Conservation (phyloP, 352 stramenopile species). For the Phytophthora uliginosa region DNA sequence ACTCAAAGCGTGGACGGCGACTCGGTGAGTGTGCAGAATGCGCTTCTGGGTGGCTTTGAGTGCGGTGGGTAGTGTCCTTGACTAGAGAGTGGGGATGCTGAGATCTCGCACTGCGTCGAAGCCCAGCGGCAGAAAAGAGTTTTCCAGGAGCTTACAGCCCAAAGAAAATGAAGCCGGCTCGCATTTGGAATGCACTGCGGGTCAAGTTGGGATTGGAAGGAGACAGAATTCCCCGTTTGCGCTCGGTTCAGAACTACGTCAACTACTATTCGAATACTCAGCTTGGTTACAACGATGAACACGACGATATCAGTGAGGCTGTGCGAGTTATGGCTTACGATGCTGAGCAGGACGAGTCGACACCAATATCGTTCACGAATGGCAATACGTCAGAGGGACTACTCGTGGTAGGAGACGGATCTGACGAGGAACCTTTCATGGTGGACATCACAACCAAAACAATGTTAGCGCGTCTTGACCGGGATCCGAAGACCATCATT, state of each 20-base stretch:
- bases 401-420: slow-evolving; percentile 4
- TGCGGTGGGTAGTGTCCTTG: too few relatives aligned
- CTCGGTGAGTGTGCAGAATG: too few relatives aligned
- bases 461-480: not conserved
- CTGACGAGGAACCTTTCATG: slow-evolving; percentile 8
- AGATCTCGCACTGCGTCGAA: too few relatives aligned
- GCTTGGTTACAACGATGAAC: not conserved
- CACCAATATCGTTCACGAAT: slow-evolving; percentile 7
- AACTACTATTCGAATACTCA: slow-evolving; percentile 12
- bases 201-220: slow-evolving; percentile 3
- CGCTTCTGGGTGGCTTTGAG: too few relatives aligned
- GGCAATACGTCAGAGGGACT: not conserved
- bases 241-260: slow-evolving; percentile 9
- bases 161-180: not conserved
- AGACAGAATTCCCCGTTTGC: not conserved
- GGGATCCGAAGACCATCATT: not conserved
- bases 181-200: slow-evolving; percentile 1
- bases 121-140: not conserved
- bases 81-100: too few relatives aligned
- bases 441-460: not conserved
- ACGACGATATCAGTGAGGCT: slow-evolving; percentile 1
- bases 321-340: not conserved
- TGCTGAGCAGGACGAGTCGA: not conserved
- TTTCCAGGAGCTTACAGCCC: not conserved
- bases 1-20: too few relatives aligned